These are phyloP conservation scores for Suillus occidentalis DNA, from an alignment of 768 basidiomycete species.

Conservation along the genomic window DNA sequence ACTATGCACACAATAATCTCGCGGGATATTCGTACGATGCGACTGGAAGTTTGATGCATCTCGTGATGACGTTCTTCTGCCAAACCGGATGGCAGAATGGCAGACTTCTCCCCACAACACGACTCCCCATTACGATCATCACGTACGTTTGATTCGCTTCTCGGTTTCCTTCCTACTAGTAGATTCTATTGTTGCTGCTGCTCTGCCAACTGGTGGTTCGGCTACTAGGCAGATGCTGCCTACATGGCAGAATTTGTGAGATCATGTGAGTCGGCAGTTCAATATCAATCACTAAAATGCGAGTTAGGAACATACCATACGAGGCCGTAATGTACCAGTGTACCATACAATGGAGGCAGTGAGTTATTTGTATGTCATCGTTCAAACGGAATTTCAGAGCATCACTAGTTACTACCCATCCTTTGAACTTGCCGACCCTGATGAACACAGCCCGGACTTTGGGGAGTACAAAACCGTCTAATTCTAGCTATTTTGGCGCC, in stretches of 20 bases:
- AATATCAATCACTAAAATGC: neutral
- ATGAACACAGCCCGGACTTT: neutral
- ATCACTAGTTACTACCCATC: neutral
- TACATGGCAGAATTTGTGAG: neutral
- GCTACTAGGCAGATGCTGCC: too few species aligned
- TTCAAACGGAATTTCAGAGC: neutral
- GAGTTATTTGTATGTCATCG: neutral
- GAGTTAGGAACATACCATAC: neutral
- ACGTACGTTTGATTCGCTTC: neutral
- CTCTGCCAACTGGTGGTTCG: neutral
- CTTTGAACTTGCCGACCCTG: neutral
- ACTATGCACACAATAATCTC: neutral
- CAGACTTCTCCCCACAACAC: too few species aligned
- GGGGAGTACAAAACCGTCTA: neutral
- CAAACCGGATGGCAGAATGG: too few species aligned
- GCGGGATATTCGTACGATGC: neutral
- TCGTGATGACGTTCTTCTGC: too few species aligned
- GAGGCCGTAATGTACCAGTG: neutral
- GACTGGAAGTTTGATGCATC: neutral
- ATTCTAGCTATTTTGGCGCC: neutral
- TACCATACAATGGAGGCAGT: neutral
- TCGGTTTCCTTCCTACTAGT: neutral
- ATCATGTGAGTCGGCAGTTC: neutral
- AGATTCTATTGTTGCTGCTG: neutral
- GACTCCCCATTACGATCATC: neutral